These are phyloP conservation scores for Eustoma russellianum DNA, from an alignment of 257 asterid genomes.

Conservation along the genomic window DNA sequence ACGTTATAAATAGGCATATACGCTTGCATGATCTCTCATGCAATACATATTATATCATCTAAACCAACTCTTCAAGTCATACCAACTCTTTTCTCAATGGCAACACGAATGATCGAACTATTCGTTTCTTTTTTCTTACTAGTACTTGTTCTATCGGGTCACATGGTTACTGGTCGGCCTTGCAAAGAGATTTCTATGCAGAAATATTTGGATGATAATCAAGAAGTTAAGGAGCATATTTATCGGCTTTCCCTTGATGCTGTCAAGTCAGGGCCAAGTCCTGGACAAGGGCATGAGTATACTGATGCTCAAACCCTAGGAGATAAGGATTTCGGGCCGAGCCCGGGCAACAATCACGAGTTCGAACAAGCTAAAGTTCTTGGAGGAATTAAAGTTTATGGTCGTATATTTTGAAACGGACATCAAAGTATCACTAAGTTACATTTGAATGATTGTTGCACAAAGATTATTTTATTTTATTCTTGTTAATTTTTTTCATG, in stretches of 20 bases:
- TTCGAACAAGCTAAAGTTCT: neutral
- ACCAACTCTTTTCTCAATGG: neutral
- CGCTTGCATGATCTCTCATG: neutral
- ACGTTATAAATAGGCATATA: constrained; percentile 4
- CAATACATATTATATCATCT: neutral
- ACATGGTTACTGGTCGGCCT: constrained; percentile 3
- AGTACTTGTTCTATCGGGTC: neutral
- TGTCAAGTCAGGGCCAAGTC: constrained; percentile 11
- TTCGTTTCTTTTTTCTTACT: constrained; percentile 3
- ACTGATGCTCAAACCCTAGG: neutral
- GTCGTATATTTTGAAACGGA: constrained; percentile 6
- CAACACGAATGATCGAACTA: neutral
- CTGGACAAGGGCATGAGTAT: constrained; percentile 3
- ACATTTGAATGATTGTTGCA: too few relatives aligned
- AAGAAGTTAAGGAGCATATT: neutral
- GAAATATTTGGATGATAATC: too few relatives aligned
- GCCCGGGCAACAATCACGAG: constrained; percentile 1
- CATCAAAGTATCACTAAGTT: neutral
- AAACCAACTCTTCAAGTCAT: too few relatives aligned
- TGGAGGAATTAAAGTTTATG: constrained; percentile 10
- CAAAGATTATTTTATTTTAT: too few relatives aligned
- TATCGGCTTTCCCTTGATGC: constrained; percentile 1
- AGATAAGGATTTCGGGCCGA: constrained; percentile 7
- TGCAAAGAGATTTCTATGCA: too few relatives aligned
- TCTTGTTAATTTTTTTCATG: too few relatives aligned